phyloP scores from a whole-genome alignment of 108 stramenopile genomes.

The Craspedostauros australis region DNA sequence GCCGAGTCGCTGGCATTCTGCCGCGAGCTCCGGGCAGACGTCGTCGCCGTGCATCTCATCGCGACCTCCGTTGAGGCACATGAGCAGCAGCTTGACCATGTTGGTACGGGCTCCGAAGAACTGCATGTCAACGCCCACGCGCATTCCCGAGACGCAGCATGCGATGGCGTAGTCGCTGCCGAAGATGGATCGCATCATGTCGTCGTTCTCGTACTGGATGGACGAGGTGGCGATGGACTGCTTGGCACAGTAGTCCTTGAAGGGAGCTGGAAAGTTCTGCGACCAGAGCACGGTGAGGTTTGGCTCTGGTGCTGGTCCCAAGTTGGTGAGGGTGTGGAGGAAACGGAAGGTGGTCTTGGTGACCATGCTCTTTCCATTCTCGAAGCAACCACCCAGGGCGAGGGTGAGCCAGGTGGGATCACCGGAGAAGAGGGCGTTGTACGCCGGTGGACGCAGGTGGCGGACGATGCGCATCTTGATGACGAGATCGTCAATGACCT shows the following conservation, averaged over 20 bases:
- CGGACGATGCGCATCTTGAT: conserved; percentile 48
- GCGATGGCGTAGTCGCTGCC: conserved; percentile 63
- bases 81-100: conserved; percentile 54
- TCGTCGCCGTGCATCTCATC: conserved; percentile 56
- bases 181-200: conserved; percentile 53
- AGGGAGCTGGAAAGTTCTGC: conserved; percentile 28
- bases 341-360: conserved; percentile 49
- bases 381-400: conserved; percentile 45
- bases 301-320: conserved; percentile 53
- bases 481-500: conserved; percentile 38
- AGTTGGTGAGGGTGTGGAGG: conserved; percentile 24
- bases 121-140: conserved; percentile 57
- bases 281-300: conserved; percentile 68
- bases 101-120: conserved; percentile 65
- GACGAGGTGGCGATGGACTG: conserved; percentile 44
- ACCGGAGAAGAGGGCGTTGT: conserved; percentile 52
- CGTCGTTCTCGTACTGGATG: conserved; percentile 61
- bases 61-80: conserved; percentile 54
- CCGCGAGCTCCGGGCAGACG: conserved; percentile 35
- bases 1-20: conserved; percentile 46
- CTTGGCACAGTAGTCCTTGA: conserved; percentile 55
- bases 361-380: conserved; percentile 40
- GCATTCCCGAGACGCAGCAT: conserved; percentile 68
- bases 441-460: conserved; percentile 59
- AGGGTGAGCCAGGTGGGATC: conserved; percentile 64